phyloP scores from a whole-genome alignment of 106 monocot genomes.

The Narthecium ossifragum region DNA sequence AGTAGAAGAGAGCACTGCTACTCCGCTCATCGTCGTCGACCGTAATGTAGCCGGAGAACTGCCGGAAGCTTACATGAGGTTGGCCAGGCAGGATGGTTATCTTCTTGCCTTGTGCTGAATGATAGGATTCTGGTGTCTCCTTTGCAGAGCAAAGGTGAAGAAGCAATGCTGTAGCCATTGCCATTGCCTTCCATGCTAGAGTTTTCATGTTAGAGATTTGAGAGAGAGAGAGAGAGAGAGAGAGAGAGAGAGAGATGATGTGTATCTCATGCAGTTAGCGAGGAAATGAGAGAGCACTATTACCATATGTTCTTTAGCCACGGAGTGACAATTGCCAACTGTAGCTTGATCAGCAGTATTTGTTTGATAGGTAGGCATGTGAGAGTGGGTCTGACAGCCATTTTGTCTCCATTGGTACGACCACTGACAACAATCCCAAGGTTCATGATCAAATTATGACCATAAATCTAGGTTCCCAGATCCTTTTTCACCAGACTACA shows the following conservation, averaged over 20 bases:
- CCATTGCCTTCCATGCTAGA: slow-evolving; percentile 18
- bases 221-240: slow-evolving; percentile 7
- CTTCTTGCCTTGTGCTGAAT: slow-evolving; percentile 40
- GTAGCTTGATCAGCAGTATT: no score
- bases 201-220: slow-evolving; percentile 3
- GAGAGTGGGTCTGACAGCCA: no score
- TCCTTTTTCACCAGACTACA: no score
- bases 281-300: no score
- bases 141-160: slow-evolving; percentile 26
- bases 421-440: no score
- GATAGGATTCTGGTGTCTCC: slow-evolving; percentile 5
- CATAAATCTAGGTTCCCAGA: no score
- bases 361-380: no score
- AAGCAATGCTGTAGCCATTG: slow-evolving; percentile 22
- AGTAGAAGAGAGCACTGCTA: slow-evolving; percentile 94
- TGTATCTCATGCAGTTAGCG: no score
- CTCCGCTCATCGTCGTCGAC: slow-evolving; percentile 53
- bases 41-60: slow-evolving; percentile 80
- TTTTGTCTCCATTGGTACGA: no score
- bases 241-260: background rate
- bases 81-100: slow-evolving; percentile 84
- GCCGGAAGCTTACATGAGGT: slow-evolving; percentile 74
- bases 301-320: no score
- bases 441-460: no score
- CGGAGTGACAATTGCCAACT: no score